Evolutionary conservation across 2,329 filamentous ascomycete species (phyloP).

Genomic region (Alternaria triticimaculans): DNA sequence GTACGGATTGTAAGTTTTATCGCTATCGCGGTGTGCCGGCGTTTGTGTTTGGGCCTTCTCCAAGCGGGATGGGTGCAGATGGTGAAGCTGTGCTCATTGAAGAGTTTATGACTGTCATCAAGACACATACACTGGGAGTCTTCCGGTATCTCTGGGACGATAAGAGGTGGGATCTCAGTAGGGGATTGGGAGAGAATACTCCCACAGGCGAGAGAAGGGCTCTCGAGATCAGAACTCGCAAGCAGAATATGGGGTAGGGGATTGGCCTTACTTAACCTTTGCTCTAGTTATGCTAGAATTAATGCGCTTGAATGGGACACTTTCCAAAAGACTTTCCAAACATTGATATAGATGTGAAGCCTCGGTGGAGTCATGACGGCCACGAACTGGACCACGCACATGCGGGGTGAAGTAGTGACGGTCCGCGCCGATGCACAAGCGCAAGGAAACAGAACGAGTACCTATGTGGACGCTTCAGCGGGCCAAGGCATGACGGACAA

Average conservation of each 20-base stretch:
- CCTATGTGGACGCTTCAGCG: background rate
- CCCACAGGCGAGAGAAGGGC: background rate
- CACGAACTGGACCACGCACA: background rate
- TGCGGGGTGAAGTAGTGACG: background rate
- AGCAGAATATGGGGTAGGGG: background rate
- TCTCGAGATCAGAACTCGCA: background rate
- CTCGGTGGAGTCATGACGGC: background rate
- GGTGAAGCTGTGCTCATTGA: slow-evolving; percentile 6
- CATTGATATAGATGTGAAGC: background rate
- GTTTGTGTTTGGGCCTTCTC: slow-evolving; percentile 47
- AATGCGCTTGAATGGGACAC: background rate
- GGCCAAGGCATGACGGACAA: background rate
- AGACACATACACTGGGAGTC: background rate
- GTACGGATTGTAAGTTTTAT: slow-evolving; percentile 53
- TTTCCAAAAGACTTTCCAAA: background rate
- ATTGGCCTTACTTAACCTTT: background rate
- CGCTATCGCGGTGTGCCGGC: slow-evolving; percentile 47
- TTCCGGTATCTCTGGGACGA: background rate
- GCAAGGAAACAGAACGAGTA: background rate
- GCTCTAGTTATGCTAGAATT: background rate
- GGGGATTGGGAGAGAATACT: background rate
- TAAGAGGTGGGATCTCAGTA: background rate
- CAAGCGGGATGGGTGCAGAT: slow-evolving; percentile 32
- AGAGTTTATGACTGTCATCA: background rate
- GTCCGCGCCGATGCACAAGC: background rate